A percentile compares a stretch with the other conserved stretches of the same genome.
These are phyloP conservation scores for Solanum commersonii DNA, from an alignment of 257 asterid species.

Conservation along the genomic window DNA sequence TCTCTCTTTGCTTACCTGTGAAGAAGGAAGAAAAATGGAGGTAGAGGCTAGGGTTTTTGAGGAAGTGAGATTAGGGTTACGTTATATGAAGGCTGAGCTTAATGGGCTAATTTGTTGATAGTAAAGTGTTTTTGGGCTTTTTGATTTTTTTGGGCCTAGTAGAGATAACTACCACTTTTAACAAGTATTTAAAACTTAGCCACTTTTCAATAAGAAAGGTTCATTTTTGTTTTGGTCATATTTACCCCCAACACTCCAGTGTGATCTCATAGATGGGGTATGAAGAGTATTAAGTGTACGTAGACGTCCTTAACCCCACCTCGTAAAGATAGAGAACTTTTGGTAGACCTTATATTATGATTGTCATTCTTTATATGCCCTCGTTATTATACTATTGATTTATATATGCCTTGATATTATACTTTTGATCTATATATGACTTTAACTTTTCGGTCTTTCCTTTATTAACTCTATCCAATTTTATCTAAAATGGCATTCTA, in stretches of 20 bases:
- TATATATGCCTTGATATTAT: neutral
- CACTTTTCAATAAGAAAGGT: too few relatives aligned
- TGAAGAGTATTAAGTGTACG: neutral
- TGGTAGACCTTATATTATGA: too few relatives aligned
- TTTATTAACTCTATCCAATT: neutral
- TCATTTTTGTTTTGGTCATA: too few relatives aligned
- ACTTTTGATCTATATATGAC: neutral
- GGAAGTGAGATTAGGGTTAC: neutral
- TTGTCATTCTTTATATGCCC: too few relatives aligned
- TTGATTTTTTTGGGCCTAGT: neutral
- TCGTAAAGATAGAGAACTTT: too few relatives aligned
- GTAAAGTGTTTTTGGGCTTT: neutral
- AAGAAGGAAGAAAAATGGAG: neutral
- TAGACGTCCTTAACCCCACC: neutral
- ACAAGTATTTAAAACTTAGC: too few relatives aligned
- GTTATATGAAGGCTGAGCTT: neutral
- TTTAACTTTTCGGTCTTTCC: neutral
- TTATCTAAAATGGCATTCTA: neutral
- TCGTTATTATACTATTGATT: neutral
- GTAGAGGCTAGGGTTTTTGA: neutral
- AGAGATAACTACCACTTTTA: neutral
- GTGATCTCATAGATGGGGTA: neutral
- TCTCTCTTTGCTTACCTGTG: neutral
- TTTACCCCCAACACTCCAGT: too few relatives aligned
- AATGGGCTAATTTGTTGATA: neutral